Evolutionary conservation across 106 monocot species (phyloP).

Genomic region (Dioscorea dumetorum): DNA sequence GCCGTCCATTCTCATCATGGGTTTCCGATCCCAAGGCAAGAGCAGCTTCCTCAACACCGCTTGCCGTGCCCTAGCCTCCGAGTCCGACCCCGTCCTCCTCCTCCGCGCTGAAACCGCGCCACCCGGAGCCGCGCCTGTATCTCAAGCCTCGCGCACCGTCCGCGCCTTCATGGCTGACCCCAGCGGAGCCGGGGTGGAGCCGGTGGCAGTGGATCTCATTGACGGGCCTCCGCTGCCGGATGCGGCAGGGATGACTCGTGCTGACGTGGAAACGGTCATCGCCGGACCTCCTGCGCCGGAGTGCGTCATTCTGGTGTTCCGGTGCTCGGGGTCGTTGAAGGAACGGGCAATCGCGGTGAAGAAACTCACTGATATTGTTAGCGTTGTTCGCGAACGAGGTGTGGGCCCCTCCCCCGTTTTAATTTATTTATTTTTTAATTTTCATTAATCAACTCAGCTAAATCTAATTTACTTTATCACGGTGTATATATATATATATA

Average conservation of each 20-base stretch:
- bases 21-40: conserved; percentile 66
- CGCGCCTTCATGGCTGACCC: conserved; percentile 1
- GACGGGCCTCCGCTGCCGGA: conserved; percentile 49
- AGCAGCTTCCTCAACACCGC: conserved; percentile 72
- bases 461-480: too few species aligned
- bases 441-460: too few species aligned
- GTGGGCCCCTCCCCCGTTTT: not conserved
- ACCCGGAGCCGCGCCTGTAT: conserved; percentile 11
- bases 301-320: conserved; percentile 56
- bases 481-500: too few species aligned
- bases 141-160: conserved; percentile 7
- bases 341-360: conserved; percentile 19
- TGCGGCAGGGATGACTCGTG: conserved; percentile 12
- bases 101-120: conserved; percentile 56
- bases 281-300: conserved; percentile 17
- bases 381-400: conserved; percentile 45
- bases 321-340: conserved; percentile 23
- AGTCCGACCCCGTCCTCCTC: conserved; percentile 47
- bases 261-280: conserved; percentile 29
- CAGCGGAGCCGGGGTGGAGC: conserved; percentile 15
- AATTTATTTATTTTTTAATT: not conserved
- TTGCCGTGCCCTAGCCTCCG: conserved; percentile 57
- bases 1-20: conserved; percentile 46
- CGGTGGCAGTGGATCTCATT: conserved; percentile 34
- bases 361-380: conserved; percentile 40